Base-by-base conservation (phyloP, 2,329 filamentous ascomycete genomes). In the Gnomoniopsis smithogilvyi region DNA sequence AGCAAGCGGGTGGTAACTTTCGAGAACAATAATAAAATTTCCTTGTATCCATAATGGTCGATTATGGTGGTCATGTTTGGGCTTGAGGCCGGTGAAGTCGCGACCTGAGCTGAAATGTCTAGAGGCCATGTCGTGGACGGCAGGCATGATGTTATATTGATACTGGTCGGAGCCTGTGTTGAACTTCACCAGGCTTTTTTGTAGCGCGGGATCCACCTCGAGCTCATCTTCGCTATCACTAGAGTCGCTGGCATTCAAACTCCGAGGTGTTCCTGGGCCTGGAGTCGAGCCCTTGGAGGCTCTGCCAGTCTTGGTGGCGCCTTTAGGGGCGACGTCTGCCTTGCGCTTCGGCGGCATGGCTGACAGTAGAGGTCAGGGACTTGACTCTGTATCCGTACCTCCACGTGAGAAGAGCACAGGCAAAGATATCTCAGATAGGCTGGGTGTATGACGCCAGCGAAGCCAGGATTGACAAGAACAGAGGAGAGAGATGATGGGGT, bases 41-140 rank as follows among this genome's bases (percentile, higher is more conserved):
- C 57, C 59, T 46, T 97, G 92, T 66, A 99, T 95, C 91, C 92
- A 98, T 61, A 98, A 81, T 17, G 95, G 95, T 17, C 95, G 88
- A 69, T 93, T 92, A 63, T 88, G 85, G 76, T 96, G 92, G 72
- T 98, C 94, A 3, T 89, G 85, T 74, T 97, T 98, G 64, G 97
- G 79, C 41, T 85, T 79, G 41, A 96, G 81, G 64, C 89, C 89
- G 51, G 91, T 93, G 72, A 95, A 95, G 73, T 99, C 92, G 64
- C 69, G 67, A 11, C 49, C 45, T 49, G 68, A 68, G 38, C 67
- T 68, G 51, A 73, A 73, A 53, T 68, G 68, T 8, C 60, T 63
- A 19, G 71, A 68, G 12, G 70, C 71, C 11, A 68, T 65, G 49
- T 73, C 71, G 45, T 63, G 12, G 14, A 53, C 36, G 22, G 57